A percentile compares a stretch with the other conserved stretches of the same genome.
Evolutionary conservation across 768 basidiomycete species (phyloP).

Genomic region (Phallus indusiatus): DNA sequence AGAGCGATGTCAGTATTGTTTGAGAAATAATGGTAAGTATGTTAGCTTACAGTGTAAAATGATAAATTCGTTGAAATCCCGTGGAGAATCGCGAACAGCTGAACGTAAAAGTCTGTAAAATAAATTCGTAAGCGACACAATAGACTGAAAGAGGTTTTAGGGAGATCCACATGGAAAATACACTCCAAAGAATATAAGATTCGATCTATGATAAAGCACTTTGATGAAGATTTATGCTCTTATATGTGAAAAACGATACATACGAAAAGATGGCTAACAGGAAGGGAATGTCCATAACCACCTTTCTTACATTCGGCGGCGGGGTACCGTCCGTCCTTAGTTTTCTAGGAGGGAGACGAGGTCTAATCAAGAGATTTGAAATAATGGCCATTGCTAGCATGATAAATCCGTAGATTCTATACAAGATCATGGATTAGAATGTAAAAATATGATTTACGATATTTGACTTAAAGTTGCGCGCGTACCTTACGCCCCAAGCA

Average conservation of each 20-base stretch:
- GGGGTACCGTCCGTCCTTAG: not conserved
- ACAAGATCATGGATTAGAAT: too few species aligned
- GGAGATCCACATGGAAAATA: not conserved
- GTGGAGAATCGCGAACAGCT: constrained; percentile 41
- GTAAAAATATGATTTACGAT: not conserved
- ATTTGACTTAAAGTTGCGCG: not conserved
- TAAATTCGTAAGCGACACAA: not conserved
- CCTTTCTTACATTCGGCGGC: not conserved
- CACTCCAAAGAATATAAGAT: constrained; percentile 11
- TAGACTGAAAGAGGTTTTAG: not conserved
- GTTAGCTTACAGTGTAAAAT: constrained; percentile 41
- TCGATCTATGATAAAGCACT: constrained; percentile 27
- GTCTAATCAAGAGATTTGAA: constrained; percentile 25
- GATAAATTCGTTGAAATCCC: constrained; percentile 37
- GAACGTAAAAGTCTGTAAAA: constrained; percentile 48
- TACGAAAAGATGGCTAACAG: constrained; percentile 32
- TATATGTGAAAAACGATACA: not conserved
- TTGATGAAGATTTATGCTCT: constrained; percentile 17
- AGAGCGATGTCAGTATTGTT: not conserved
- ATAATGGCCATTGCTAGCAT: constrained; percentile 26
- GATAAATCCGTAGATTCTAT: not conserved
- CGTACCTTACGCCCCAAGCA: constrained; percentile 29
- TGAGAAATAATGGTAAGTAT: not conserved
- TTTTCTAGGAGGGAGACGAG: constrained; percentile 25
- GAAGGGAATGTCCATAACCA: constrained; percentile 25